A percentile compares a stretch with the other conserved stretches of the same genome.
These are phyloP conservation scores for Linderina pennispora DNA, from an alignment of 192 early-diverging fungal genomes.

Conservation along the genomic window DNA sequence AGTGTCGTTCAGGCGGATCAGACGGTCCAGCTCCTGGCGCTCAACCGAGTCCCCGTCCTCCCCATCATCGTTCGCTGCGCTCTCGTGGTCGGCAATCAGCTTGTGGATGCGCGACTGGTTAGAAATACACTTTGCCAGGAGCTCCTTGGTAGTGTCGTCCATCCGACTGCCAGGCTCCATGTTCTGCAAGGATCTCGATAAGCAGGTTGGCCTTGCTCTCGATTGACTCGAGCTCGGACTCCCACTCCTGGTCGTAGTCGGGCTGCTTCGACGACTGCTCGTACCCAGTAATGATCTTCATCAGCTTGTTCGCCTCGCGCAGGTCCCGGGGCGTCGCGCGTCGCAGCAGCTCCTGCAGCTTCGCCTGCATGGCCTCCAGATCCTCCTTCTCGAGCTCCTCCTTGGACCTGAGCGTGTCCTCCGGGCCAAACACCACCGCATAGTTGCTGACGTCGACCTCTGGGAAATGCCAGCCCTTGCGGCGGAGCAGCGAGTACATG, in stretches of 20 bases:
- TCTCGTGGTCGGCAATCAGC: conserved; percentile 31
- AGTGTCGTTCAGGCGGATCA: conserved; percentile 35
- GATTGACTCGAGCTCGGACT: conserved; percentile 73
- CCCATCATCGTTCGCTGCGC: not conserved
- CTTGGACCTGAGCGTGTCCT: conserved; percentile 70
- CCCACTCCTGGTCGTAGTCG: conserved; percentile 81
- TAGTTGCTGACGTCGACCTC: conserved; percentile 28
- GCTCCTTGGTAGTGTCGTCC: conserved; percentile 30
- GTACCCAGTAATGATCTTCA: conserved; percentile 98
- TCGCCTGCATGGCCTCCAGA: conserved; percentile 57
- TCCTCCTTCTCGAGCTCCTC: conserved; percentile 97
- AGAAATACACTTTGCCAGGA: conserved; percentile 33
- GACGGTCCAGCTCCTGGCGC: conserved; percentile 20
- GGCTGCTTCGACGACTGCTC: conserved; percentile 53
- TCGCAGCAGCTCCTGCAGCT: conserved; percentile 94
- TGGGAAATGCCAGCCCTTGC: conserved; percentile 67
- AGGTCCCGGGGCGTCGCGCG: conserved; percentile 90
- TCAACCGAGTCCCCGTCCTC: conserved; percentile 9
- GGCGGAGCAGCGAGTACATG: conserved; percentile 85
- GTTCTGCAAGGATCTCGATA: conserved; percentile 72
- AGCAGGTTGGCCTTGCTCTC: conserved; percentile 68
- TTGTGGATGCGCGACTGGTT: conserved; percentile 31
- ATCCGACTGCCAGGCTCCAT: conserved; percentile 53
- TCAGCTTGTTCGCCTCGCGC: conserved; percentile 92
- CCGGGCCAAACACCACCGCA: conserved; percentile 44